These are phyloP conservation scores for Saccharomyces mikatae DNA, from an alignment of 805 yeast genomes.

Conservation along the genomic window DNA sequence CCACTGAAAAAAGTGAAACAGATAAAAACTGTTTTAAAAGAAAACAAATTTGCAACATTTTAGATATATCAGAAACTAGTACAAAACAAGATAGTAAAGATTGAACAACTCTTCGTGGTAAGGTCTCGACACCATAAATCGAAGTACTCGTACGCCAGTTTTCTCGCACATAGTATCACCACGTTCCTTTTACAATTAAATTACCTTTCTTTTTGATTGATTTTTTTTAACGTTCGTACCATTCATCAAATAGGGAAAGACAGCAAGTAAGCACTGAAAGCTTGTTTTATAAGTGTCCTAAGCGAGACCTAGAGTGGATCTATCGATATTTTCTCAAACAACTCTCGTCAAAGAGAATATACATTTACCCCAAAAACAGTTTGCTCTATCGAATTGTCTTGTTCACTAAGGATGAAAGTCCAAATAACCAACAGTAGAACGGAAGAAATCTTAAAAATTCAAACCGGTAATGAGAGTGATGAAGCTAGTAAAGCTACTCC, in stretches of 20 bases:
- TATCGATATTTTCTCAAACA: not conserved
- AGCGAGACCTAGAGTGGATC: not conserved
- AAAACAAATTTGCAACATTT: not conserved
- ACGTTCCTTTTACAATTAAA: not conserved
- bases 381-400: not conserved
- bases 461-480: not conserved
- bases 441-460: slow-evolving; percentile 13
- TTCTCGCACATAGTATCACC: not conserved
- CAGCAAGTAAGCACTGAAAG: not conserved
- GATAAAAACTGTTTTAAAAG: not conserved
- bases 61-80: slow-evolving; percentile 7
- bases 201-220: not conserved
- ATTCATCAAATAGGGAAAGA: not conserved
- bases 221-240: not conserved
- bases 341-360: not conserved
- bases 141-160: not conserved
- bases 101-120: not conserved
- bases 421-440: slow-evolving; percentile 13
- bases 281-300: not conserved
- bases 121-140: not conserved
- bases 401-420: slow-evolving; percentile 7
- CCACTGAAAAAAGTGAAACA: not conserved
- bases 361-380: not conserved
- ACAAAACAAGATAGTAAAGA: slow-evolving; percentile 10
- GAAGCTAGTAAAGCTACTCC: slow-evolving; percentile 5